Evolutionary conservation across 495 filamentous ascomycete genomes (phyloP), one percentile per base, ranked within the genome.

Genomic region (Xylona heveae): DNA sequence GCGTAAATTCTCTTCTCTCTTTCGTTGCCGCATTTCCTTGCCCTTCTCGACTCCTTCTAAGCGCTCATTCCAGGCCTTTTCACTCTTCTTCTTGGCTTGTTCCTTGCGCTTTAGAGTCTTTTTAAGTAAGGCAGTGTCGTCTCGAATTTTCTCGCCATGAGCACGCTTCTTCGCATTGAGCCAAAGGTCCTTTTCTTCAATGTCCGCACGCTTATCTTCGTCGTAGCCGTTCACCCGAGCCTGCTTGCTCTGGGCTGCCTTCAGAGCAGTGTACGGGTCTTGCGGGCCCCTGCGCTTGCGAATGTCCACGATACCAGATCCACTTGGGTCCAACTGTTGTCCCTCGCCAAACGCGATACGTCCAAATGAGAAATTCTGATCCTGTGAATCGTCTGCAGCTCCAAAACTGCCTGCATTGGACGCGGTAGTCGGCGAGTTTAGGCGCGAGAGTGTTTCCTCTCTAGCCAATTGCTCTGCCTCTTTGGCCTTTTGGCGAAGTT

Each of bases 41-140:
- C 70, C 62, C 50, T 78, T 74, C 19, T 65, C 58, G 14, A 95
- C 74, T 9, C 71, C 70, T 10, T 81, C 71, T 12, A 74, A 54
- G 24, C 88, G 59, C 36, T 90, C 84, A 23, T 62, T 71, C 88
- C 90, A 95, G 51, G 88, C 82, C 38, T 70, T 68, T 49, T 77
- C 75, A 45, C 74, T 83, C 66, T 84, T 91, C 53, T 68, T 74
- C 68, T 95, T 97, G 19, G 63, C 56, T 39, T 71, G 72, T 47
- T 91, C 80, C 54, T 90, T 83, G 38, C 85, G 71, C 64, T 94
- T 94, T 36, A 94, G 55, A 1, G 83, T 80, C 61, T 93, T 93
- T 66, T 90, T 90, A 8, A 97, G 64, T 21, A 95, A 49, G n/a
- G 63, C 68, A 32, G 77, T 77, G 47, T 91, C 78, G 38, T 95